These are phyloP conservation scores for Pinus taeda DNA, from an alignment of 75 land plant species.

Conservation along the genomic window DNA sequence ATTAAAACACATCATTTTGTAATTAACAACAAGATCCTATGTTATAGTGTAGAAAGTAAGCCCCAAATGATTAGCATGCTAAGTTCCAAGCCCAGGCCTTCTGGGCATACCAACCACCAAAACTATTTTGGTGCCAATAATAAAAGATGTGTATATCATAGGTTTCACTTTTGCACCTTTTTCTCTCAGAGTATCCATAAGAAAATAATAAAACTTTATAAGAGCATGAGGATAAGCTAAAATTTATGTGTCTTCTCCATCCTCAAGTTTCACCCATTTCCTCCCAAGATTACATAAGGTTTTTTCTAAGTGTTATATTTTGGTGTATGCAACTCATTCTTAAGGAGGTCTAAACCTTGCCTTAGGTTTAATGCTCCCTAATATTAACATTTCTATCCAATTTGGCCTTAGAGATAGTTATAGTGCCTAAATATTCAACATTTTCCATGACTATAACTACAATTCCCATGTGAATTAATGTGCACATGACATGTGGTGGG, in stretches of 20 bases:
- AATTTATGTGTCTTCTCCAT: constrained; percentile 56
- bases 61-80: constrained; percentile 85
- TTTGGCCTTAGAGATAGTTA: too few relatives aligned
- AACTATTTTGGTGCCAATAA: constrained; percentile 51
- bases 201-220: constrained; percentile 79
- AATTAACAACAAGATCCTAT: constrained; percentile 67
- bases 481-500: too few relatives aligned
- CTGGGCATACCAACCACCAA: constrained; percentile 86
- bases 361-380: too few relatives aligned
- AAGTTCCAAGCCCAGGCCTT: constrained; percentile 78
- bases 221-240: constrained; percentile 83
- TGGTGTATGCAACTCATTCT: too few relatives aligned
- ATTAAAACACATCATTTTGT: constrained; percentile 82
- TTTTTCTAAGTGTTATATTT: too few relatives aligned
- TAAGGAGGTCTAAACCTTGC: too few relatives aligned
- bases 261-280: constrained; percentile 77
- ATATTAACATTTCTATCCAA: too few relatives aligned
- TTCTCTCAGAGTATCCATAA: constrained; percentile 90
- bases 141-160: constrained; percentile 69
- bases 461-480: too few relatives aligned
- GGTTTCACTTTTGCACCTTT: constrained; percentile 88
- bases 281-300: too few relatives aligned
- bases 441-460: too few relatives aligned
- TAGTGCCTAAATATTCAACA: too few relatives aligned
- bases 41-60: constrained; percentile 72